Evolutionary conservation across 495 filamentous ascomycete genomes (phyloP).

Genomic region (Aspergillus haitiensis): DNA sequence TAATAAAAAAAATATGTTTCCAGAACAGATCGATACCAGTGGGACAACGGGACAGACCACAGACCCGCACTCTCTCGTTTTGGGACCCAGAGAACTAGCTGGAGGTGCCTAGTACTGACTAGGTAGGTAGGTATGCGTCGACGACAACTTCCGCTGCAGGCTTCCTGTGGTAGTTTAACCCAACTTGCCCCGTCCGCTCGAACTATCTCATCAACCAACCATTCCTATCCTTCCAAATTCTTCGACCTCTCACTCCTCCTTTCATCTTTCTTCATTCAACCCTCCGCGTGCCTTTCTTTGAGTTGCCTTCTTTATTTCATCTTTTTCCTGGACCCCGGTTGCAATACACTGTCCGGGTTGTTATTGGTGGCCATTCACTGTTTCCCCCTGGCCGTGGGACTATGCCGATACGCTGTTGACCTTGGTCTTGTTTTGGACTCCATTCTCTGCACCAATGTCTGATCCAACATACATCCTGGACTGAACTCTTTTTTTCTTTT

Average conservation of each 20-base stretch:
- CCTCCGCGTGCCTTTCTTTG: background rate
- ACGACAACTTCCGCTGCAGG: conserved; percentile 12
- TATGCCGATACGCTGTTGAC: conserved; percentile 24
- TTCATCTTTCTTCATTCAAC: conserved; percentile 18
- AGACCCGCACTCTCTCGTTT: conserved; percentile 12
- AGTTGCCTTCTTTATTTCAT: conserved; percentile 10
- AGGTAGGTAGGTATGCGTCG: conserved; percentile 12
- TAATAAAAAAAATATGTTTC: too few species aligned
- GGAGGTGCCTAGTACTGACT: background rate
- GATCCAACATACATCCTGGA: conserved; percentile 9
- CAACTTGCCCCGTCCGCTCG: conserved; percentile 8
- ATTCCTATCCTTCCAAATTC: background rate
- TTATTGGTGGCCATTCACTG: conserved; percentile 17
- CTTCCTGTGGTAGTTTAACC: conserved; percentile 11
- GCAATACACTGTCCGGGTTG: conserved; percentile 9
- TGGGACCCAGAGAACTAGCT: conserved; percentile 5
- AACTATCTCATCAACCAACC: background rate
- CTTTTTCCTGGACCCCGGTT: conserved; percentile 9
- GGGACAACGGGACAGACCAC: conserved; percentile 23
- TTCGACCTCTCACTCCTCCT: conserved; percentile 3
- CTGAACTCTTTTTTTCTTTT: conserved; percentile 1
- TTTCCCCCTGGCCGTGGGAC: conserved; percentile 15
- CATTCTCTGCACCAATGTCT: conserved; percentile 15
- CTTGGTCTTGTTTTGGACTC: conserved; percentile 15
- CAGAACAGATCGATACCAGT: conserved; percentile 4